A percentile compares a stretch with the other conserved stretches of the same genome.
These are phyloP conservation scores for Colletotrichum scovillei DNA, from an alignment of 2,329 filamentous ascomycete genomes.

Conservation along the genomic window DNA sequence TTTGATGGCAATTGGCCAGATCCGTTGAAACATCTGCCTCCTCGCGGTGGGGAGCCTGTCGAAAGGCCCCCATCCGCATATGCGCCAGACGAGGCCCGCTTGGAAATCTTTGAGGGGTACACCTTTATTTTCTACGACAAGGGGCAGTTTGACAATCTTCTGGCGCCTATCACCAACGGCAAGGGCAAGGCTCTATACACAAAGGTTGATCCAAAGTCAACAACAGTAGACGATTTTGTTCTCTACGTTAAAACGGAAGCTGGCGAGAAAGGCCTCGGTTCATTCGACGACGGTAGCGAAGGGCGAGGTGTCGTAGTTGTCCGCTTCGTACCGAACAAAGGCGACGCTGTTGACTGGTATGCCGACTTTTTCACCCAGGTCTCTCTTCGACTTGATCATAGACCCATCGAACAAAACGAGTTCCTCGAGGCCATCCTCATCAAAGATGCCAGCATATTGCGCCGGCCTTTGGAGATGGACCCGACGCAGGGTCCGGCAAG, in stretches of 20 bases:
- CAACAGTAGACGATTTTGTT: constrained; percentile 80
- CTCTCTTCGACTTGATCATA: constrained; percentile 79
- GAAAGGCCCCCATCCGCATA: constrained; percentile 77
- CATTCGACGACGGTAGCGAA: constrained; percentile 71
- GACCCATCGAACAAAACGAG: constrained; percentile 88
- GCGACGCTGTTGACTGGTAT: constrained; percentile 72
- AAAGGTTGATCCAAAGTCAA: constrained; percentile 70
- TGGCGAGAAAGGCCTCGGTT: constrained; percentile 77
- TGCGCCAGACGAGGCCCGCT: constrained; percentile 73
- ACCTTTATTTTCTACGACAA: constrained; percentile 88
- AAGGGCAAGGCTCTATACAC: constrained; percentile 84
- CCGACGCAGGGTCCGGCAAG: constrained; percentile 43
- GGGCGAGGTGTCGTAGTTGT: constrained; percentile 83
- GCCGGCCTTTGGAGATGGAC: constrained; percentile 72
- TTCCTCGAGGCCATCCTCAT: constrained; percentile 90
- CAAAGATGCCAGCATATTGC: constrained; percentile 80
- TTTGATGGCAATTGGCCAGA: constrained; percentile 85
- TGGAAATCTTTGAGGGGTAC: constrained; percentile 84
- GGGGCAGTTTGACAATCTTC: constrained; percentile 79
- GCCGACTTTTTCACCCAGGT: constrained; percentile 75
- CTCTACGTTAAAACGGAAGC: constrained; percentile 80
- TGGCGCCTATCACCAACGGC: constrained; percentile 80
- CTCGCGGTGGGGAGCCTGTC: constrained; percentile 79
- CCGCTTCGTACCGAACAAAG: constrained; percentile 72
- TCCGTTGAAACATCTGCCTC: constrained; percentile 77